Percentiles rank a stretch among this genome's conserved stretches.
These are phyloP conservation scores for Pseudogymnoascus sp. DNA, from an alignment of 2,329 filamentous ascomycete species.

Conservation along the genomic window DNA sequence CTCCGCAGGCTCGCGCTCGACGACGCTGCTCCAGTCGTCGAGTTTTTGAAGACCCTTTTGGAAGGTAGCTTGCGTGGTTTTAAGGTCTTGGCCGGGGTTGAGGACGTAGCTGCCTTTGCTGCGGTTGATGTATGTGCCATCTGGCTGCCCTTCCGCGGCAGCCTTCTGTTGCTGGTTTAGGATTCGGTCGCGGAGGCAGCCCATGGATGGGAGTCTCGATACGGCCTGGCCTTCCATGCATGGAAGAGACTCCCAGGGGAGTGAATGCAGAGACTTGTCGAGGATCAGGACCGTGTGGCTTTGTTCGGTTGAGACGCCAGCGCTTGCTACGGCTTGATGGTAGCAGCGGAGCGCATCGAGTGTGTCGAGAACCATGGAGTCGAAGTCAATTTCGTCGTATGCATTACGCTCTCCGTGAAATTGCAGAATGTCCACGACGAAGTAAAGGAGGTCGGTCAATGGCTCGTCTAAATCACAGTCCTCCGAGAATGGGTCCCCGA, in stretches of 20 bases:
- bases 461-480: slow-evolving; percentile 76
- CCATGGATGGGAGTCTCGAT: slow-evolving; percentile 81
- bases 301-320: slow-evolving; percentile 30
- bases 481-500: slow-evolving; percentile 64
- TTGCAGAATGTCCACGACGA: slow-evolving; percentile 91
- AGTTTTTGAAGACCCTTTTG: slow-evolving; percentile 58
- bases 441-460: slow-evolving; percentile 88
- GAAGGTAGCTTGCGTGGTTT: slow-evolving; percentile 71
- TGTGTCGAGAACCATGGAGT: slow-evolving; percentile 80
- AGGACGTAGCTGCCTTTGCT: slow-evolving; percentile 68
- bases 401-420: slow-evolving; percentile 95
- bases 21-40: slow-evolving; percentile 61
- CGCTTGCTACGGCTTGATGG: slow-evolving; percentile 44
- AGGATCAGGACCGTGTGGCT: slow-evolving; percentile 81
- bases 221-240: slow-evolving; percentile 74
- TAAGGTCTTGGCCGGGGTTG: slow-evolving; percentile 80
- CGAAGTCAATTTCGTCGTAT: slow-evolving; percentile 96
- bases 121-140: slow-evolving; percentile 50
- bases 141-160: slow-evolving; percentile 14
- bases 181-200: slow-evolving; percentile 71
- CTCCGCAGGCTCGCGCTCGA: slow-evolving; percentile 65
- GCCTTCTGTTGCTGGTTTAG: slow-evolving; percentile 29
- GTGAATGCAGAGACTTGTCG: slow-evolving; percentile 82
- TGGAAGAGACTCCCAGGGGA: slow-evolving; percentile 93
- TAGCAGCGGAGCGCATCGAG: slow-evolving; percentile 78